Percentiles rank a stretch among this genome's conserved stretches.
Conservation (phyloP, 1,139 yeast species). For the Diutina siamensis region DNA sequence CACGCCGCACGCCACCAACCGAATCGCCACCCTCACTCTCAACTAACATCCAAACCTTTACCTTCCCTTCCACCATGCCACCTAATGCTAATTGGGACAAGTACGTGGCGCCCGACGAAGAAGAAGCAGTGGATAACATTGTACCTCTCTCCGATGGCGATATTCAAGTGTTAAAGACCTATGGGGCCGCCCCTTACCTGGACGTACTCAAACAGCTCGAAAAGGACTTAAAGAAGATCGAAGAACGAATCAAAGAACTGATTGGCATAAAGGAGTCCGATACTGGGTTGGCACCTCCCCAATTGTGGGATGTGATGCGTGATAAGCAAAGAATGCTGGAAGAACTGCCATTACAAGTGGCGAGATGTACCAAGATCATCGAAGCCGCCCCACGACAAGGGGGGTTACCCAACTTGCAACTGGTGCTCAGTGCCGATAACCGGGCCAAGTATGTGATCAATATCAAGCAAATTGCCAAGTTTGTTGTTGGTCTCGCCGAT, state of each 20-base stretch:
- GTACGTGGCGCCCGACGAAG: conserved; percentile 74
- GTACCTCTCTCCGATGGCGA: conserved; percentile 91
- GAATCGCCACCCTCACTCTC: not conserved
- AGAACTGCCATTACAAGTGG: conserved; percentile 95
- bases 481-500: conserved; percentile 93
- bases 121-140: conserved; percentile 55
- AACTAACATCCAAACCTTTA: not conserved
- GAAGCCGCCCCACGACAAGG: conserved; percentile 35
- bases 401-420: conserved; percentile 12
- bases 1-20: not conserved
- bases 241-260: conserved; percentile 81
- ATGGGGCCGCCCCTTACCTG: conserved; percentile 96
- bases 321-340: conserved; percentile 88
- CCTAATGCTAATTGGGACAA: conserved; percentile 97
- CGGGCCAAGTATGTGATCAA: conserved; percentile 90
- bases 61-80: conserved; percentile 37
- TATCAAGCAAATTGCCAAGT: conserved; percentile 95
- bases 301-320: conserved; percentile 94
- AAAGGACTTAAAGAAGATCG: conserved; percentile 73
- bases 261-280: conserved; percentile 91
- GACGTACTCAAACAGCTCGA: conserved; percentile 69
- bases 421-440: conserved; percentile 53
- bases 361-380: conserved; percentile 95
- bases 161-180: conserved; percentile 90
- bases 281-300: conserved; percentile 92